Base-by-base conservation (phyloP, 2,329 filamentous ascomycete species). In the Hymenoscyphus salicellus region DNA sequence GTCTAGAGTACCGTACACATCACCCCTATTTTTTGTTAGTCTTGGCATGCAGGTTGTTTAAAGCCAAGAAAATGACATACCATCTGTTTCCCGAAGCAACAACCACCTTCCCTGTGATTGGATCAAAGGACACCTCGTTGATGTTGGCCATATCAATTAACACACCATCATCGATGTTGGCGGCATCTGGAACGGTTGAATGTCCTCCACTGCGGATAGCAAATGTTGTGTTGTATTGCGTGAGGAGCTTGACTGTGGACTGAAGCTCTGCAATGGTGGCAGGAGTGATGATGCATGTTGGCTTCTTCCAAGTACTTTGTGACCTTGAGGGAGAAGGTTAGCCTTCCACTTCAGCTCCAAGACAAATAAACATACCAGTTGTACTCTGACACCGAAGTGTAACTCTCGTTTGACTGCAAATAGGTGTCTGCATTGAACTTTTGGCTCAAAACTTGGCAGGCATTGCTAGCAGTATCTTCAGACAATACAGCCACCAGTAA, bases 21-120 rank as follows among this genome's bases (percentile, higher is more conserved):
- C 80, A 57, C 82, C 74, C 33, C 81, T 76, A 7, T 79, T 81
- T 60, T 81, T 81, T 33, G 79, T 78, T 57, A 79, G 66, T 16
- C 75, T 70, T 16, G 66, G 5, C 16, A 59, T 55, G 55, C 66
- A 66, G 4, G 64, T 62, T n/a, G 17, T 32, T 36, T 16, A 66
- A 57, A 63, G 64, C 41, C 69, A 63, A 26, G 46, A 11, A 26
- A 59, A 59, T 70, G 67, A 71, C 30, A 62, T 65, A 28, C 66
- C 30, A 68, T 75, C 75, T 32, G 73, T 68, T 23, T 74, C 73
- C 79, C 2, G 75, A 65, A 1, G 77, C 77, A 14, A 80, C 67
- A 20, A 64, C 67, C 8, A 56, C 55, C 11, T 10, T 56, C 17
- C 16, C 5, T 7, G 23, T 56, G 2, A 26, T 16, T 33, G 56